Percentiles rank a stretch among this genome's conserved stretches.
phyloP scores from a whole-genome alignment of 345 rosid genomes.

The Eucalyptus regnans region DNA sequence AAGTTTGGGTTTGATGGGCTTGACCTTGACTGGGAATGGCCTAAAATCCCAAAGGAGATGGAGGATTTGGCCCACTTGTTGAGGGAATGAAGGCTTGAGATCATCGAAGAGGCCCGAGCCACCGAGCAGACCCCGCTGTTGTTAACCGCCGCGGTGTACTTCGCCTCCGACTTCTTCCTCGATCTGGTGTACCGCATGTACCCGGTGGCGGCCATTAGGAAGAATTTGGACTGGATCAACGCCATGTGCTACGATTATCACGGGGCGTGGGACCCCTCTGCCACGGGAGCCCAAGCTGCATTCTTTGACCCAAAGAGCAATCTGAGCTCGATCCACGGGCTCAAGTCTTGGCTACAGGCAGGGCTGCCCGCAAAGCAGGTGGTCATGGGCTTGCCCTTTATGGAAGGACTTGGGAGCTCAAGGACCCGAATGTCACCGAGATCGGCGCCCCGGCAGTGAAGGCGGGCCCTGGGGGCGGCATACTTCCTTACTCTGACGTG shows the following conservation, averaged over 20 bases:
- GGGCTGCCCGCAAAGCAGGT: conserved; percentile 12
- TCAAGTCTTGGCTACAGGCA: conserved; percentile 29
- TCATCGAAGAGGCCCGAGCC: conserved; percentile 20
- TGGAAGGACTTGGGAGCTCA: conserved; percentile 38
- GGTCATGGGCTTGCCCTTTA: conserved; percentile 53
- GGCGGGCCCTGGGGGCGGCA: conserved; percentile 23
- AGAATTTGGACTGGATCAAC: conserved; percentile 32
- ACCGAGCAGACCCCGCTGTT: conserved; percentile 17
- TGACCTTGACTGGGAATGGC: conserved; percentile 60
- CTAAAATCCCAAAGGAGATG: conserved; percentile 23
- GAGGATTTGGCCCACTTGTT: conserved; percentile 12
- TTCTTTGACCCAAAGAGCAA: conserved; percentile 34
- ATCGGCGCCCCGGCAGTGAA: conserved; percentile 27
- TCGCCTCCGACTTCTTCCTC: conserved; percentile 20
- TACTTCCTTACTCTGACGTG: neutral
- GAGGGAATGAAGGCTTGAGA: conserved; percentile 22
- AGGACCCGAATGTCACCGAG: conserved; percentile 21
- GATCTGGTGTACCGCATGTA: neutral
- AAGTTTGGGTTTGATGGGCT: conserved; percentile 36
- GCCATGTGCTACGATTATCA: conserved; percentile 48
- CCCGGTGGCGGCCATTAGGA: conserved; percentile 13
- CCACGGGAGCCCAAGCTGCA: conserved; percentile 35
- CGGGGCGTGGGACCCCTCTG: conserved; percentile 28
- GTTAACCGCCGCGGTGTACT: conserved; percentile 48
- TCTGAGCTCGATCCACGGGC: conserved; percentile 39